A percentile compares a stretch with the other conserved stretches of the same genome.
These are phyloP conservation scores for Rossbeevera mucosa DNA, from an alignment of 768 basidiomycete genomes.

Conservation along the genomic window DNA sequence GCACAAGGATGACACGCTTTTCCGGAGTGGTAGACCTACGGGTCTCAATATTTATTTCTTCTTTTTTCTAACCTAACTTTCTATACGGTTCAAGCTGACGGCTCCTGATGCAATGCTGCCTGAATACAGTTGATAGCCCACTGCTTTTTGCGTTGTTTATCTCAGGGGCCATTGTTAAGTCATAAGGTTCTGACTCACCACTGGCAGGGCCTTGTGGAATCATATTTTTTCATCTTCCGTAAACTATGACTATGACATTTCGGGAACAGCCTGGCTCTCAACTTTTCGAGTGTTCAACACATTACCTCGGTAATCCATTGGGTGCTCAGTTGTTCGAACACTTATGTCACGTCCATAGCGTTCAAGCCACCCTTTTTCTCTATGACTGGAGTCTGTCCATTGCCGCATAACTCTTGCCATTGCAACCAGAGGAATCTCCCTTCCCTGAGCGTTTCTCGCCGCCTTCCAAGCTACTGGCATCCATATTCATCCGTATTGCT, in stretches of 20 bases:
- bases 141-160: too few relatives aligned
- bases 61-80: constrained; percentile 5
- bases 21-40: constrained; percentile 76
- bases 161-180: too few relatives aligned
- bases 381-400: neutral
- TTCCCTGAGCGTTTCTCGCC: neutral
- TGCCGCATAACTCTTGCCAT: neutral
- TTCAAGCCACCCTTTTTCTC: neutral
- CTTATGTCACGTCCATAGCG: neutral
- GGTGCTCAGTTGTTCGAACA: neutral
- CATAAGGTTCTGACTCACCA: too few relatives aligned
- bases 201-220: too few relatives aligned
- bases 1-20: constrained; percentile 99
- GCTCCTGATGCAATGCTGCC: too few relatives aligned
- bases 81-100: too few relatives aligned
- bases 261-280: too few relatives aligned
- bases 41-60: constrained; percentile 39
- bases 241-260: too few relatives aligned
- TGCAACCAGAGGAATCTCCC: neutral
- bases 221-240: too few relatives aligned
- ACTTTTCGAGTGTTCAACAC: too few relatives aligned
- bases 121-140: too few relatives aligned
- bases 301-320: too few relatives aligned
- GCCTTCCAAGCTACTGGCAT: neutral
- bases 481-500: neutral